Evolutionary conservation across 441 rosid species (phyloP).

Genomic region (Gossypium schwendimanii): DNA sequence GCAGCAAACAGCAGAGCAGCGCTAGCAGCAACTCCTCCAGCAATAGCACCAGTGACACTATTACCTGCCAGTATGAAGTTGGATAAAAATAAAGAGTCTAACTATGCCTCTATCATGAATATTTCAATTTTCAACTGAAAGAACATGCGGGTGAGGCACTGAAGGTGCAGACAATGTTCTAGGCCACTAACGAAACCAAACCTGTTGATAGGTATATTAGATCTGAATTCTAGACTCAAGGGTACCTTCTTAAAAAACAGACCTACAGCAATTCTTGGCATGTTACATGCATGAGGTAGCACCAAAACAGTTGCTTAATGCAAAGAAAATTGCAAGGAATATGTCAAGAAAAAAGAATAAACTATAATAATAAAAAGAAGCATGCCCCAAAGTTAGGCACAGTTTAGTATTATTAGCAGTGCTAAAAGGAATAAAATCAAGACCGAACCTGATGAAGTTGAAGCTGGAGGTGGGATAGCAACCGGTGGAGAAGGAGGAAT

Average conservation of each 20-base stretch:
- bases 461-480: slow-evolving; percentile 45
- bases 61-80: slow-evolving; percentile 35
- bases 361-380: neutral
- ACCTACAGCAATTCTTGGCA: neutral
- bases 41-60: slow-evolving; percentile 66
- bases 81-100: neutral
- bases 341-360: neutral
- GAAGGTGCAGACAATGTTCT: neutral
- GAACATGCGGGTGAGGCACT: neutral
- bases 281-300: neutral
- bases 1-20: slow-evolving; percentile 89
- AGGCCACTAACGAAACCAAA: neutral
- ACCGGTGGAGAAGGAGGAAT: slow-evolving; percentile 50
- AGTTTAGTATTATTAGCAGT: neutral
- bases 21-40: slow-evolving; percentile 95
- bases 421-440: neutral
- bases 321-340: neutral
- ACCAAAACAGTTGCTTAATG: neutral
- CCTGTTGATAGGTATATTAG: neutral
- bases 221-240: neutral
- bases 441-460: slow-evolving; percentile 40
- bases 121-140: neutral
- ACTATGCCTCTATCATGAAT: neutral
- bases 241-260: neutral
- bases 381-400: neutral